These are phyloP conservation scores for Pleurotus tuoliensis DNA, from an alignment of 768 basidiomycete genomes.

Conservation along the genomic window DNA sequence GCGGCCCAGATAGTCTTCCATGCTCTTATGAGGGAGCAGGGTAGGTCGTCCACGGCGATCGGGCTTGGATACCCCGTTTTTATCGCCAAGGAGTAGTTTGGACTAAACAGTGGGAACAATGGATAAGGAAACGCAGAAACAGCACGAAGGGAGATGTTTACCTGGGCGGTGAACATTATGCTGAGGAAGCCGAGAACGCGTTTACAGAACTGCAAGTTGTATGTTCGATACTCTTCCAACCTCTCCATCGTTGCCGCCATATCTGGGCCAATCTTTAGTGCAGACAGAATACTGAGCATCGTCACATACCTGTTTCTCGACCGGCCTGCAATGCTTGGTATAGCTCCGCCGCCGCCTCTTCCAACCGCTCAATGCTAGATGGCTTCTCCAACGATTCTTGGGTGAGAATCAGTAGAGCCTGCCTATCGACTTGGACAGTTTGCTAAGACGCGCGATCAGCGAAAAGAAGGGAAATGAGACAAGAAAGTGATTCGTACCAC, in stretches of 20 bases:
- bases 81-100: constrained; percentile 63
- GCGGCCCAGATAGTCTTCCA: constrained; percentile 81
- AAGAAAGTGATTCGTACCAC: constrained; percentile 44
- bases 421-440: constrained; percentile 90
- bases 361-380: constrained; percentile 70
- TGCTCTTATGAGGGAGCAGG: constrained; percentile 59
- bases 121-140: constrained; percentile 5
- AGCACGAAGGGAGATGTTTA: constrained; percentile 24
- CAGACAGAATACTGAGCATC: not conserved
- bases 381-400: constrained; percentile 88
- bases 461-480: not conserved
- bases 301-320: constrained; percentile 72
- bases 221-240: constrained; percentile 83
- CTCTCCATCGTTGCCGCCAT: constrained; percentile 98
- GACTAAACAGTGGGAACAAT: no score
- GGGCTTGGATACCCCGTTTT: constrained; percentile 47
- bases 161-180: constrained; percentile 91
- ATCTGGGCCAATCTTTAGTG: constrained; percentile 37
- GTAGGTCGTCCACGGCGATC: constrained; percentile 40
- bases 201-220: constrained; percentile 92
- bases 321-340: constrained; percentile 94
- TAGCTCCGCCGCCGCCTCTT: constrained; percentile 80
- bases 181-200: constrained; percentile 84
- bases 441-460: constrained; percentile 43
- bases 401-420: constrained; percentile 69